Percentiles rank a stretch among this genome's conserved stretches.
These are phyloP conservation scores for Aspergillus indologenus DNA, from an alignment of 495 filamentous ascomycete genomes.

Conservation along the genomic window DNA sequence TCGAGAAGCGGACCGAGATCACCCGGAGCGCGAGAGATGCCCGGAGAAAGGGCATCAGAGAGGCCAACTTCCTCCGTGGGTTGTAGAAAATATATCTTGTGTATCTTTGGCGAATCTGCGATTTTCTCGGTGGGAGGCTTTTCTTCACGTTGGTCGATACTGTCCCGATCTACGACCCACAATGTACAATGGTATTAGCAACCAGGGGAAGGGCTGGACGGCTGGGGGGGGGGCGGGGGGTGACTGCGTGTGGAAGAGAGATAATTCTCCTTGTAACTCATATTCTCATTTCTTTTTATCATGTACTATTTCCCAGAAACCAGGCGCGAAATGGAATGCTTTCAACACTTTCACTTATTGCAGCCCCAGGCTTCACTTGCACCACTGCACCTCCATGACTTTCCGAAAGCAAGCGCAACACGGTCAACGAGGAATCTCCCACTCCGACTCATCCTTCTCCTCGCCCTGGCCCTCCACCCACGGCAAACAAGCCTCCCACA, in stretches of 20 bases:
- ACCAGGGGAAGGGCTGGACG: neutral
- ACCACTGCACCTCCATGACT: too few species aligned
- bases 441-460: slow-evolving; percentile 24
- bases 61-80: slow-evolving; percentile 86
- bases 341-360: neutral
- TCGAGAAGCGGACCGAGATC: slow-evolving; percentile 39
- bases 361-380: neutral
- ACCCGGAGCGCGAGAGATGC: slow-evolving; percentile 65
- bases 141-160: slow-evolving; percentile 10
- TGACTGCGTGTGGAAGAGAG: neutral
- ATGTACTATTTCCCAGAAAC: neutral
- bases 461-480: slow-evolving; percentile 34
- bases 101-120: slow-evolving; percentile 2
- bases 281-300: neutral
- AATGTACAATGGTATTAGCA: slow-evolving; percentile 18
- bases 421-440: slow-evolving; percentile 20
- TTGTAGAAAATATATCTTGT: slow-evolving; percentile 48
- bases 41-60: slow-evolving; percentile 78
- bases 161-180: slow-evolving; percentile 5
- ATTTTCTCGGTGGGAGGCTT: slow-evolving; percentile 12
- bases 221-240: too few species aligned
- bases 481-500: slow-evolving; percentile 30
- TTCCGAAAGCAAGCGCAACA: too few species aligned
- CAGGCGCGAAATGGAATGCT: neutral
- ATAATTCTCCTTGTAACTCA: neutral